Conservation (phyloP, 2,329 filamentous ascomycete genomes). For the Microsporum canis region DNA sequence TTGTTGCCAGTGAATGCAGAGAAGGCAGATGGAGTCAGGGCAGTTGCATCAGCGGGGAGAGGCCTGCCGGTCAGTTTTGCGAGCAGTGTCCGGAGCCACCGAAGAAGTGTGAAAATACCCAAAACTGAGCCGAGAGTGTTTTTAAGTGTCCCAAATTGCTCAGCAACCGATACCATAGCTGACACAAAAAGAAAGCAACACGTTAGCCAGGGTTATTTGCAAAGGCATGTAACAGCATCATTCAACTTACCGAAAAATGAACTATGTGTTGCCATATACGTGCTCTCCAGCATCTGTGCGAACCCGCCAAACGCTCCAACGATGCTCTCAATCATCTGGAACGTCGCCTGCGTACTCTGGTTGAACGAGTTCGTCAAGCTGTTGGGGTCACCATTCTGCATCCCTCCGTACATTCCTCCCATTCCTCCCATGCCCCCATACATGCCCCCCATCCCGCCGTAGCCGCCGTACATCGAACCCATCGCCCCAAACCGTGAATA, state of each 20-base stretch:
- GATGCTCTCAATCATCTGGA: conserved; percentile 95
- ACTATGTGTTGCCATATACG: conserved; percentile 98
- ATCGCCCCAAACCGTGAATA: conserved; percentile 43
- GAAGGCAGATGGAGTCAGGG: conserved; percentile 83
- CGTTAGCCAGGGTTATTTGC: not conserved
- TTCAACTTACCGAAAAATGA: conserved; percentile 78
- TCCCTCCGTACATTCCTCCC: conserved; percentile 37
- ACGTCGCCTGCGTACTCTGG: conserved; percentile 90
- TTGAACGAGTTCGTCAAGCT: conserved; percentile 92
- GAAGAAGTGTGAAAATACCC: conserved; percentile 89
- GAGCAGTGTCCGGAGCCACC: conserved; percentile 84
- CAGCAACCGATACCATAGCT: conserved; percentile 97
- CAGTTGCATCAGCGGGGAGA: conserved; percentile 71
- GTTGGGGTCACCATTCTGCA: conserved; percentile 52
- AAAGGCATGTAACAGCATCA: not conserved
- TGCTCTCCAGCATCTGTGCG: conserved; percentile 98
- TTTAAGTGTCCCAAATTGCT: conserved; percentile 87
- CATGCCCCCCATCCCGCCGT: conserved; percentile 37
- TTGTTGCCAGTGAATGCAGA: conserved; percentile 71
- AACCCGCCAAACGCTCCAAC: conserved; percentile 95
- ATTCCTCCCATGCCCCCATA: conserved; percentile 35
- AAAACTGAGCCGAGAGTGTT: conserved; percentile 88
- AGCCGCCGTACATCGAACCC: conserved; percentile 32
- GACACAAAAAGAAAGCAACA: not conserved
- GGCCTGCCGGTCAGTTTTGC: conserved; percentile 89